Conservation (phyloP, 208 protist genomes). For the Trypanosoma avium region DNA sequence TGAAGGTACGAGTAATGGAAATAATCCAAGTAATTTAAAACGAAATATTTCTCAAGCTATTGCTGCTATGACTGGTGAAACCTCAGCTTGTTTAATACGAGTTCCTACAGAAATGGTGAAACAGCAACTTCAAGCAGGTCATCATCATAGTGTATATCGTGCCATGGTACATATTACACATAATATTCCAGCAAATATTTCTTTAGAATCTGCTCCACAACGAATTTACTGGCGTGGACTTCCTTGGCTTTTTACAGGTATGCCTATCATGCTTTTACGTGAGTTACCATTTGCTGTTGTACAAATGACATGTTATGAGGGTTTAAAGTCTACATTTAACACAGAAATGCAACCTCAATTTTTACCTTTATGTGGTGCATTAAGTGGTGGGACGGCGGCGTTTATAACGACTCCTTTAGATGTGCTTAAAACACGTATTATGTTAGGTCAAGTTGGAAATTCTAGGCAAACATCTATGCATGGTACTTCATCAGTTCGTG, state of each 20-base stretch:
- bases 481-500: constrained; percentile 21
- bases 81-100: constrained; percentile 78
- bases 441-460: constrained; percentile 56
- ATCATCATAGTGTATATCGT: constrained; percentile 37
- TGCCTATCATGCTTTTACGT: constrained; percentile 83
- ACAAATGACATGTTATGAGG: constrained; percentile 93
- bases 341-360: constrained; percentile 33
- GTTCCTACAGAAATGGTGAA: constrained; percentile 92
- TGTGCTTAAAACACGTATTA: constrained; percentile 93
- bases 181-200: constrained; percentile 22
- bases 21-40: not conserved
- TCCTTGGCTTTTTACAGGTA: constrained; percentile 71
- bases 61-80: constrained; percentile 81
- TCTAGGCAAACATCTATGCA: constrained; percentile 1
- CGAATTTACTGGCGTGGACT: constrained; percentile 37
- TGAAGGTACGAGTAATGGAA: not conserved
- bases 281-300: constrained; percentile 91
- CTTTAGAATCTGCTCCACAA: not conserved
- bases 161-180: constrained; percentile 55
- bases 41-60: constrained; percentile 39
- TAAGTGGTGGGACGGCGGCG: constrained; percentile 81
- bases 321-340: constrained; percentile 49
- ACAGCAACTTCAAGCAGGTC: constrained; percentile 87
- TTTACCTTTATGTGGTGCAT: constrained; percentile 73
- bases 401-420: constrained; percentile 92